Conservation (phyloP, 2,329 filamentous ascomycete species). For the Diaporthe australafricana region DNA sequence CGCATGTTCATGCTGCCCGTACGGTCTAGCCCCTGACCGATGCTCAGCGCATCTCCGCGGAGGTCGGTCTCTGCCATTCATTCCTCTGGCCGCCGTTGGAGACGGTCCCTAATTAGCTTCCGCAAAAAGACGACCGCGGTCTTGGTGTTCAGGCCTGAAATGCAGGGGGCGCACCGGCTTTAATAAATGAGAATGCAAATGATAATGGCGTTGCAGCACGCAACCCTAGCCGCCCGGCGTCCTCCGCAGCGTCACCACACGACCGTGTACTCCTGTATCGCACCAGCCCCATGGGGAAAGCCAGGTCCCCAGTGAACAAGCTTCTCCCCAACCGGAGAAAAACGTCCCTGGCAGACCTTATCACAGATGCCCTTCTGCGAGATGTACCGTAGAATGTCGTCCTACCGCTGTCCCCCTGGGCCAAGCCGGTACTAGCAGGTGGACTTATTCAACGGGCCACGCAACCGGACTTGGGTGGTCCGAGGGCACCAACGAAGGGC, state of each 20-base stretch:
- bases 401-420: neutral
- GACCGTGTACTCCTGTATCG: neutral
- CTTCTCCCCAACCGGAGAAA: slow-evolving; percentile 10
- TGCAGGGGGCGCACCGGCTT: neutral
- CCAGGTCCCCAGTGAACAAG: slow-evolving; percentile 19
- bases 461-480: slow-evolving; percentile 5
- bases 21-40: neutral
- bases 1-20: slow-evolving; percentile 15
- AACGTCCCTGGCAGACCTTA: neutral
- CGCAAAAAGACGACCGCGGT: neutral
- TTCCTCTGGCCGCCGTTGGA: neutral
- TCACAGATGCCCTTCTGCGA: neutral
- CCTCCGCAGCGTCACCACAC: neutral
- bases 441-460: neutral
- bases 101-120: neutral
- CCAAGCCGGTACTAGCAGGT: neutral
- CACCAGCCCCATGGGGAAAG: slow-evolving; percentile 22
- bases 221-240: slow-evolving; percentile 15
- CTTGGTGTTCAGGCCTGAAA: neutral
- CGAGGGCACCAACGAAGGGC: neutral
- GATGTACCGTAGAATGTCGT: neutral
- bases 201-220: slow-evolving; percentile 18
- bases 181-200: neutral
- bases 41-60: slow-evolving; percentile 32
- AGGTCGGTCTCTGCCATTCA: neutral